Evolutionary conservation across 2,329 filamentous ascomycete species (phyloP).

Genomic region (Nigrospora sphaerica): DNA sequence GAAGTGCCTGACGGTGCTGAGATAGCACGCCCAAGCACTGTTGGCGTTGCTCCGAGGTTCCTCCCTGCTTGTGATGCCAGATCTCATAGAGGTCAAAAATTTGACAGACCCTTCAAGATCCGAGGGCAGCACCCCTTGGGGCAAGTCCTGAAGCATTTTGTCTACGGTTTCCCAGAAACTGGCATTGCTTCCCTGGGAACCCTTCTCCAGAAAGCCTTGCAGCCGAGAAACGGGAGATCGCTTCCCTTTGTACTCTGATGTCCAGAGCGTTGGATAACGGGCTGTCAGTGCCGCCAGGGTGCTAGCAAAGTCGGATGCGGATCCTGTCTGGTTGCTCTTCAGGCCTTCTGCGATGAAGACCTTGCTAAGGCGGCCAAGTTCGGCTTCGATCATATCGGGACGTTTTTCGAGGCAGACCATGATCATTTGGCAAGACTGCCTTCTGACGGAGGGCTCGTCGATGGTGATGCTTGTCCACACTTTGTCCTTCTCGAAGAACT

Average conservation of each 20-base stretch:
- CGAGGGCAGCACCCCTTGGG: slow-evolving; percentile 43
- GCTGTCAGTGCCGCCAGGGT: slow-evolving; percentile 61
- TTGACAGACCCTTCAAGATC: slow-evolving; percentile 46
- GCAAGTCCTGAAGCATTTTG: slow-evolving; percentile 53
- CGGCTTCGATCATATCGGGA: slow-evolving; percentile 37
- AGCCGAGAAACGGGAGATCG: slow-evolving; percentile 51
- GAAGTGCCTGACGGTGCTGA: slow-evolving; percentile 53
- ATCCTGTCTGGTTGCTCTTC: slow-evolving; percentile 64
- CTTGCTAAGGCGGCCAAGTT: slow-evolving; percentile 44
- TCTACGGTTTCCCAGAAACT: slow-evolving; percentile 68
- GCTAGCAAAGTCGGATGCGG: slow-evolving; percentile 63
- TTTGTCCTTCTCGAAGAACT: slow-evolving; percentile 57
- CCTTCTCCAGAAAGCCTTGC: slow-evolving; percentile 68
- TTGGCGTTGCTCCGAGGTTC: slow-evolving; percentile 64
- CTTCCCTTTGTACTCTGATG: slow-evolving; percentile 45
- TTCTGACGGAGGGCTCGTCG: slow-evolving; percentile 47
- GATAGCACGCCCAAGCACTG: slow-evolving; percentile 69
- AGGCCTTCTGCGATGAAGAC: slow-evolving; percentile 67
- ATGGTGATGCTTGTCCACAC: slow-evolving; percentile 63
- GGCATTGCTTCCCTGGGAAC: slow-evolving; percentile 69
- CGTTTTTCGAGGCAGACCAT: slow-evolving; percentile 38
- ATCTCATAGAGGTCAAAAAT: slow-evolving; percentile 60
- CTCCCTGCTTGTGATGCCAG: slow-evolving; percentile 66
- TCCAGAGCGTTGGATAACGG: slow-evolving; percentile 66
- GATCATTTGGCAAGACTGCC: slow-evolving; percentile 44